These are phyloP conservation scores for Pseudoneurospora amorphoporcata DNA, from an alignment of 495 filamentous ascomycete genomes.

Conservation along the genomic window DNA sequence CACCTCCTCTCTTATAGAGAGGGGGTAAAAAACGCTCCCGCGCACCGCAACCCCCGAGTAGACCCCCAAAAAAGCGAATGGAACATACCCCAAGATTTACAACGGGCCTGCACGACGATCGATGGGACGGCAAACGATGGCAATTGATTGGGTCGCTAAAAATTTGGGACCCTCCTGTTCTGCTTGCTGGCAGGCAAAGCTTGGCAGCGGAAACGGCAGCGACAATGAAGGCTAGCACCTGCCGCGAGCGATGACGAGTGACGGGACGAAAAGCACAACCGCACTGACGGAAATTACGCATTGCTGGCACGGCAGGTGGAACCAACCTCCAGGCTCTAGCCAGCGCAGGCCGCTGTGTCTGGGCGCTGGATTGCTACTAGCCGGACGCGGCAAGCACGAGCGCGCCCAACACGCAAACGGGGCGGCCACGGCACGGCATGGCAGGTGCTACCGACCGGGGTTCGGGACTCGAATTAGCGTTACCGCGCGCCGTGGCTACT, in stretches of 20 bases:
- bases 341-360: neutral
- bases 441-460: neutral
- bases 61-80: too few relatives aligned
- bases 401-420: neutral
- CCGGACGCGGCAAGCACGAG: neutral
- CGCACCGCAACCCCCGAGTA: too few relatives aligned
- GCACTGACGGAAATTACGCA: neutral
- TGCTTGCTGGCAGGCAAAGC: neutral
- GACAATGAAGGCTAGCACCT: neutral
- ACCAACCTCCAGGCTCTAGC: neutral
- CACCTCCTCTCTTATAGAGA: too few relatives aligned
- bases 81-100: neutral
- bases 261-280: neutral
- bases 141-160: neutral
- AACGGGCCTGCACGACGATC: neutral
- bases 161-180: neutral
- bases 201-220: neutral
- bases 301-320: neutral
- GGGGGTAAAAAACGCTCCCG: too few relatives aligned
- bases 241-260: neutral
- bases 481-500: neutral
- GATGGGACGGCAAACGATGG: neutral
- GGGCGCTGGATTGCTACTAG: neutral
- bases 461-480: neutral
- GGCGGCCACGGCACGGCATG: neutral